Base-by-base conservation (phyloP, 768 basidiomycete species). In the Calocera cornea region DNA sequence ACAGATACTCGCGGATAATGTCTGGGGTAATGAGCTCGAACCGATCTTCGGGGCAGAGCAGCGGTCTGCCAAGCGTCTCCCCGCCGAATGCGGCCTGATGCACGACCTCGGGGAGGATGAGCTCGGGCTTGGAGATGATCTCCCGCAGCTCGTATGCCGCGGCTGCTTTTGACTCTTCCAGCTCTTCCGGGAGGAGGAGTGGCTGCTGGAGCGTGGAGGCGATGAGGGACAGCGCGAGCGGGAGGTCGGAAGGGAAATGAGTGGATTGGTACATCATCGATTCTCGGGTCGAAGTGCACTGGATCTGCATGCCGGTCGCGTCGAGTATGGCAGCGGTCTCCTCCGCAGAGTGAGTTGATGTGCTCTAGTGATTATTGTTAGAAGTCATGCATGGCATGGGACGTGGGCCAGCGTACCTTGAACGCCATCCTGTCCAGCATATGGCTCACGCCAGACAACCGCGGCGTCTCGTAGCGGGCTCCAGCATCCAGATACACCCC, bases 221-320 rank as follows among this genome's bases (percentile, higher is more conserved):
- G 68, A 99, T 91, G 69, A 98, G 84, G 31, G 89, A 88, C 64
- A 99, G 75, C 12, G 93, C 92, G 7, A 86, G 81, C 0, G 90
- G 86, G 1, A 94, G 91, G 41, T 86, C 86, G 69, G 86, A 80
- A 71, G 92, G 86, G 74, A 94, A 95, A 75, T 95, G 89, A 41
- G 93, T 92, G 12, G 95, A 95, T 77, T 98, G 97, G 75, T 98
- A 99, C 89, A 97, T 92, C 74, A 97, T 93, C 24, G 92, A 84
- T 76, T 99, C 97, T 54, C 97, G 83, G 1, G 92, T 88, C 19
- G 92, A 90, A 19, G 92, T 87, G 74, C 90, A 93, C 77, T 89
- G 82, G 68, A 98, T 93, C 78, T 95, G 92, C 17, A 93, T 92
- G 41, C 95, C 95, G 36, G 95, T 82, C 1, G 82, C 82, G 74